Conservation (phyloP, 345 rosid genomes). For the Linum trigynum region DNA sequence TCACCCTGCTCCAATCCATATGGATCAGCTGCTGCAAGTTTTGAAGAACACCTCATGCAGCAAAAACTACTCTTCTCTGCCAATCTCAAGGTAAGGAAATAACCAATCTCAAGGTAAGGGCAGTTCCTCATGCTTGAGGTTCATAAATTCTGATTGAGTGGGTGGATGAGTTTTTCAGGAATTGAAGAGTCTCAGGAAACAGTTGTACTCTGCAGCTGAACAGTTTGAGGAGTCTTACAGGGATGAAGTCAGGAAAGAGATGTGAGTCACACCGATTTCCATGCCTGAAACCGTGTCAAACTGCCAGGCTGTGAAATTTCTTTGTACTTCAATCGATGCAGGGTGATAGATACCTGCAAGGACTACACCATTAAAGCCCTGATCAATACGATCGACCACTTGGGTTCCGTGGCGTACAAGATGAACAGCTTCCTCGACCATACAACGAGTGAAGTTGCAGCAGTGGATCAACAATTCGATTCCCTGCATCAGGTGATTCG, state of each 20-base stretch:
- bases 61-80: slow-evolving; percentile 59
- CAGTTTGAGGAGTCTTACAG: slow-evolving; percentile 60
- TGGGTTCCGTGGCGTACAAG: slow-evolving; percentile 77
- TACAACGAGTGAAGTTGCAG: slow-evolving; percentile 37
- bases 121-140: slow-evolving; percentile 1
- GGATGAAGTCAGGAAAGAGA: slow-evolving; percentile 49
- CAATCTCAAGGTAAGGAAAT: slow-evolving; percentile 47
- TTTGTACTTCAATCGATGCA: slow-evolving; percentile 10
- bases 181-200: slow-evolving; percentile 60
- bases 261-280: slow-evolving; percentile 28
- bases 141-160: neutral
- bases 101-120: neutral
- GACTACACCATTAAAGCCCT: slow-evolving; percentile 69
- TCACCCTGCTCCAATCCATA: slow-evolving; percentile 36
- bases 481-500: slow-evolving; percentile 54
- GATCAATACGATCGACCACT: slow-evolving; percentile 71
- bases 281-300: neutral
- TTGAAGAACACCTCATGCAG: slow-evolving; percentile 64
- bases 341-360: slow-evolving; percentile 56
- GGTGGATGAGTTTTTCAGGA: slow-evolving; percentile 34
- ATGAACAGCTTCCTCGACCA: slow-evolving; percentile 42
- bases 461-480: slow-evolving; percentile 39
- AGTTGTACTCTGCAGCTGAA: slow-evolving; percentile 78
- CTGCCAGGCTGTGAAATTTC: neutral
- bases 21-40: slow-evolving; percentile 30